Conservation (phyloP, 352 stramenopile species). For the Globisporangium mamillatum region DNA sequence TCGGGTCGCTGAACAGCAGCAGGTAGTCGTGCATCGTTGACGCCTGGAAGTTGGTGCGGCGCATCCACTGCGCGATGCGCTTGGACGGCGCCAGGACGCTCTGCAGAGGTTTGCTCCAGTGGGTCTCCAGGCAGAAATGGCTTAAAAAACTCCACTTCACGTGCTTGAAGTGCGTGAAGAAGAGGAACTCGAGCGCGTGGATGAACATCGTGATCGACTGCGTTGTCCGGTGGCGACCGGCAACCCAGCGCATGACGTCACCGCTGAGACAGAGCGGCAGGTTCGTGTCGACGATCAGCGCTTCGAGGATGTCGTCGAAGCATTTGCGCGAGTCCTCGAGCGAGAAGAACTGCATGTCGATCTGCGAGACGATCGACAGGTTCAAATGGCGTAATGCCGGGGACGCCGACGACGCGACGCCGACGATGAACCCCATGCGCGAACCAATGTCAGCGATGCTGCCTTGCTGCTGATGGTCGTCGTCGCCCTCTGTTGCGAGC, state of each 20-base stretch:
- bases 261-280: conserved; percentile 55
- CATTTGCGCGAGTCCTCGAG: conserved; percentile 75
- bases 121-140: conserved; percentile 31
- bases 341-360: conserved; percentile 79
- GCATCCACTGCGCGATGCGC: conserved; percentile 22
- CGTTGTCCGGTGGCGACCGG: conserved; percentile 44
- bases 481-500: neutral
- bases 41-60: conserved; percentile 6
- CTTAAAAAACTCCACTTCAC: conserved; percentile 64
- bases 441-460: conserved; percentile 1
- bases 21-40: conserved; percentile 26
- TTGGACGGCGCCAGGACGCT: conserved; percentile 15
- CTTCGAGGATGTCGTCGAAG: conserved; percentile 72
- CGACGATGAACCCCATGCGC: conserved; percentile 60
- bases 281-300: conserved; percentile 60
- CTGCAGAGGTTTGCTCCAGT: conserved; percentile 25
- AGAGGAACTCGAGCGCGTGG: conserved; percentile 55
- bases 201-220: conserved; percentile 68
- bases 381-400: conserved; percentile 64
- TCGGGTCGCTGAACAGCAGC: conserved; percentile 32
- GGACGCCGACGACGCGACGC: conserved; percentile 63
- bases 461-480: conserved; percentile 3
- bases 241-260: conserved; percentile 44
- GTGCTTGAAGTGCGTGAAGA: conserved; percentile 59
- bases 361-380: conserved; percentile 38